Conservation (phyloP, 371 early-diverging fungal genomes). For the Sporodiniella umbellata region DNA sequence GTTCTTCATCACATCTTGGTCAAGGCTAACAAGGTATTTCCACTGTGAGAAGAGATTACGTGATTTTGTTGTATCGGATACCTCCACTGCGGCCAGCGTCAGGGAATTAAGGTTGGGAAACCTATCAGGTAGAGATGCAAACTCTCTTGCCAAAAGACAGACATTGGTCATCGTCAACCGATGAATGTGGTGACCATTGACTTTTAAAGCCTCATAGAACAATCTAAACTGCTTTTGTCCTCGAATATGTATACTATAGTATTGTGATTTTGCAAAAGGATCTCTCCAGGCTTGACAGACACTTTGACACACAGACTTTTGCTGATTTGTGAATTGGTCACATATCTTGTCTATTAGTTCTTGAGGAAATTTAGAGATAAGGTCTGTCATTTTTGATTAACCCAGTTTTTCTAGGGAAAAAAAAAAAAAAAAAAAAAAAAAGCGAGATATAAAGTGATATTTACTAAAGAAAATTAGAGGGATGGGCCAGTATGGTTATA, state of each 20-base stretch:
- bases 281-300: conserved; percentile 14
- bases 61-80: background rate
- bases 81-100: background rate
- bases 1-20: background rate
- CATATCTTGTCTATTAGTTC: conserved; percentile 14
- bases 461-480: no score
- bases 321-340: conserved; percentile 12
- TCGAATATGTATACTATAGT: conserved; percentile 8
- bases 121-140: conserved; percentile 1
- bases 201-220: conserved; percentile 3
- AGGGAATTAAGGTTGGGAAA: conserved; percentile 11
- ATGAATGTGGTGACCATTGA: conserved; percentile 8
- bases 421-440: no score
- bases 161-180: conserved; percentile 8
- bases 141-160: conserved; percentile 2
- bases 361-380: background rate
- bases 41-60: conserved; percentile 2
- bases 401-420: no score
- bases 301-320: conserved; percentile 9
- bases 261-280: conserved; percentile 14
- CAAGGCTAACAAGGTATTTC: conserved; percentile 8
- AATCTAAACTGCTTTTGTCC: conserved; percentile 10
- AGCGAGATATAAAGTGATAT: no score
- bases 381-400: conserved; percentile 1
- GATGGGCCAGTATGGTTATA: no score